Evolutionary conservation across 306 rosid genomes (phyloP), one percentile per base, ranked within the genome.

Genomic region (Prunus fruticosa): DNA sequence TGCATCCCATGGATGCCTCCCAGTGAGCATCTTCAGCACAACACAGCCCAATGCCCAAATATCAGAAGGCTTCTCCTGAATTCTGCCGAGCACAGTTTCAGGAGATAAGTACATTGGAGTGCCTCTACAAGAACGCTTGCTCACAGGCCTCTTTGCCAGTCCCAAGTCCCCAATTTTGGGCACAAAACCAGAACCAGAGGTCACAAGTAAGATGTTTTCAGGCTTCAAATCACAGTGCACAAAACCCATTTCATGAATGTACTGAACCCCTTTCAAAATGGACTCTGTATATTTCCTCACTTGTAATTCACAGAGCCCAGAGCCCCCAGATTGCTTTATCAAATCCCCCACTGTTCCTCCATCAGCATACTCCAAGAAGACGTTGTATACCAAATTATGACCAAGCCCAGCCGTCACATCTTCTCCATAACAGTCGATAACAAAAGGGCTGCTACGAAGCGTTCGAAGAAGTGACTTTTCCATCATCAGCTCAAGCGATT

Each of bases 11-110:
- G 7, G 63, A n/a, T 6, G 56, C 27, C 0, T 64, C 25, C 78
- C 74, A 9, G 67, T 67, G 22, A 79, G 5, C 73, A 73, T 53
- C 30, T 65, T 6, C 2, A 79, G 25, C 16, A 73, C 74, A 0
- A 54, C 25, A 60, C 82, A 79, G 0, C 78, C 82, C 2, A 79
- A 43, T 1, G 82, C 78, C 82, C 82, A 79, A 2, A 79, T 65
- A 4, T 79, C 78, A 0, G 74, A 30, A 0, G 78, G 58, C 73
- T 67, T 69, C 25, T 79, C 78, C 41, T 79, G 78, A 12, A 64
- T n/a, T 5, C 8, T 0, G 3, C 23, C 1, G 6, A 1, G 3
- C 20, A 23, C 22, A 3, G 46, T 18, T 25, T 79, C 82, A 0
- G 78, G 78, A 14, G 82, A 38, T 41, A 64, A 23, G 28, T 79